Conservation (phyloP, 176 grass and related monocot genomes). For the Echinochloa phyllopogon region DNA sequence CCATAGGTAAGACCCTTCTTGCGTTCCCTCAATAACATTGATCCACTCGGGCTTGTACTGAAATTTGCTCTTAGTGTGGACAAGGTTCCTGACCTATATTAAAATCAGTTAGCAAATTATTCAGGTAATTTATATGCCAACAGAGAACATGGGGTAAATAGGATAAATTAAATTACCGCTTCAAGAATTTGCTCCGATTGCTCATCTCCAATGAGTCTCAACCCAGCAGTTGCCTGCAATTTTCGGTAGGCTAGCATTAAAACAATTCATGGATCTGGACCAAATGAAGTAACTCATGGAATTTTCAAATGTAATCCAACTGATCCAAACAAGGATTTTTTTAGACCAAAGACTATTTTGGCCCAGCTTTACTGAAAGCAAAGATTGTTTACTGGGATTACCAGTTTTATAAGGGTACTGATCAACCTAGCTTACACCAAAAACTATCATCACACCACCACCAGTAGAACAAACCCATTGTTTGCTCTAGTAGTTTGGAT, state of each 20-base stretch:
- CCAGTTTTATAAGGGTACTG: no score
- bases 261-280: not conserved
- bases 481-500: no score
- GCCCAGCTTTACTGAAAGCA: no score
- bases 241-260: not conserved
- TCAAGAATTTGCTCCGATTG: conserved; percentile 52
- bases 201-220: conserved; percentile 50
- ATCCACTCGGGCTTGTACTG: conserved; percentile 47
- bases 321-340: no score
- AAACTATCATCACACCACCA: no score
- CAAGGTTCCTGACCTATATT: conserved; percentile 40
- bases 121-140: not conserved
- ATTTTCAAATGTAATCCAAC: no score
- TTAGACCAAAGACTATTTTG: no score
- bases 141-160: not conserved
- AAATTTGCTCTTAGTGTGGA: conserved; percentile 49
- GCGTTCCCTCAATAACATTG: conserved; percentile 45
- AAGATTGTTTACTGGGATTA: no score
- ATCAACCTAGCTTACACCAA: no score
- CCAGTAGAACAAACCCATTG: no score
- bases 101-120: not conserved
- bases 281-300: no score
- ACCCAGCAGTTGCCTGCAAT: conserved; percentile 49
- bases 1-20: conserved; percentile 65
- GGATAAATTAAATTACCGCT: conserved; percentile 40